Evolutionary conservation across 768 basidiomycete species (phyloP).

Genomic region (Lactarius hatsudake): DNA sequence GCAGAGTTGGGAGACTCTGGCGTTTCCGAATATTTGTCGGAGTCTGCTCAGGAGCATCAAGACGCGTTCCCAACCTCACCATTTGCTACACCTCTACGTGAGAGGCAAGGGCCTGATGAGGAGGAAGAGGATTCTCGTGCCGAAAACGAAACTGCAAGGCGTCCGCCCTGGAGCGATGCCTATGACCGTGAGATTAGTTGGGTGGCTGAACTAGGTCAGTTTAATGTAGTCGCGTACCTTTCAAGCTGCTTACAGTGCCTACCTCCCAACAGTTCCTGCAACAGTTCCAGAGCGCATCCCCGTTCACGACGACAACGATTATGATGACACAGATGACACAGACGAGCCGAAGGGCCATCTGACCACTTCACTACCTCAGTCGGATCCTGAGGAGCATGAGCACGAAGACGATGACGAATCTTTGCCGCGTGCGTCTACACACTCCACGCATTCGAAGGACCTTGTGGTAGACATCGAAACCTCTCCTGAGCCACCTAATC

Average conservation of each 20-base stretch:
- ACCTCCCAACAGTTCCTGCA: constrained; percentile 6
- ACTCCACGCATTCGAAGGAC: constrained; percentile 59
- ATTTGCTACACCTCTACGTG: constrained; percentile 68
- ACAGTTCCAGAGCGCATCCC: constrained; percentile 65
- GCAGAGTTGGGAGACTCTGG: constrained; percentile 45
- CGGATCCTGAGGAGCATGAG: constrained; percentile 44
- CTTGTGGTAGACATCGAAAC: constrained; percentile 63
- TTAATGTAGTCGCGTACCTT: background rate
- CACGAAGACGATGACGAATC: constrained; percentile 46
- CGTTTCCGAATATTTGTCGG: constrained; percentile 49
- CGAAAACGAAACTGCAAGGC: constrained; percentile 31
- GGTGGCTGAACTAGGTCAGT: constrained; percentile 70
- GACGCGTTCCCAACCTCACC: constrained; percentile 68
- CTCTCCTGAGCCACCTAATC: constrained; percentile 46
- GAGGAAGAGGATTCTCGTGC: constrained; percentile 66
- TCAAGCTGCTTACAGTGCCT: constrained; percentile 1
- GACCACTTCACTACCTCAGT: constrained; percentile 10
- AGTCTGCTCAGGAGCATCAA: constrained; percentile 49
- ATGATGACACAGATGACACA: constrained; percentile 46
- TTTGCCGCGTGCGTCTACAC: constrained; percentile 55
- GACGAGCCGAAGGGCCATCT: constrained; percentile 38
- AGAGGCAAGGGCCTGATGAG: constrained; percentile 47
- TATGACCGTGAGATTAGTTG: constrained; percentile 63
- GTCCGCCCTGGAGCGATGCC: constrained; percentile 29
- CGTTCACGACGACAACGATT: constrained; percentile 56